Conservation (phyloP, 306 rosid genomes). For the Mimosa pudica region DNA sequence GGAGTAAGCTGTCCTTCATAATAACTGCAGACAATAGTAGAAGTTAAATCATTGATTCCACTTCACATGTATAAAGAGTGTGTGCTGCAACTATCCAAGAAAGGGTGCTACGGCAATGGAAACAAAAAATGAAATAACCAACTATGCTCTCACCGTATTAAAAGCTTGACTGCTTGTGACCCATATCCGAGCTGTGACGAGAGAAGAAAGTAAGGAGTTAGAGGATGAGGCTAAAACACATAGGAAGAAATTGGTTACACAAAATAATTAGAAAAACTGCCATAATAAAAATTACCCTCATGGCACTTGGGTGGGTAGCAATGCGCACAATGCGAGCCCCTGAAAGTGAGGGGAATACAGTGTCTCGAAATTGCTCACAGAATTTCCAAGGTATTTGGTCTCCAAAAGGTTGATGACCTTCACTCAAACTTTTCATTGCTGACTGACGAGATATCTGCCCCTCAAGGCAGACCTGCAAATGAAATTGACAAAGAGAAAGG, state of each 20-base stretch:
- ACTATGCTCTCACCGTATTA: constrained; percentile 71
- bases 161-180: constrained; percentile 92
- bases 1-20: constrained; percentile 86
- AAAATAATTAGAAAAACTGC: constrained; percentile 23
- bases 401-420: constrained; percentile 88
- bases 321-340: constrained; percentile 98
- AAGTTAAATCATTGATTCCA: constrained; percentile 10
- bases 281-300: constrained; percentile 60
- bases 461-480: constrained; percentile 79
- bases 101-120: constrained; percentile 1
- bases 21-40: constrained; percentile 59
- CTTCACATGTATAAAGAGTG: not conserved
- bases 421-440: constrained; percentile 75
- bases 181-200: constrained; percentile 88
- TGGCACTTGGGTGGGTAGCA: constrained; percentile 95
- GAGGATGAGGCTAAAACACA: constrained; percentile 1
- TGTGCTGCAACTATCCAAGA: not conserved
- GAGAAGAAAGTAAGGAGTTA: constrained; percentile 20
- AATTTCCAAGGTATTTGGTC: constrained; percentile 98
- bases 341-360: constrained; percentile 81
- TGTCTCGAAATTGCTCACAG: constrained; percentile 89
- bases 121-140: constrained; percentile 28
- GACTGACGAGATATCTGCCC: constrained; percentile 88
- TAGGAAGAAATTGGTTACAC: constrained; percentile 29
- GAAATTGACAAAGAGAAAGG: constrained; percentile 8